Evolutionary conservation across 345 rosid species (phyloP), one percentile per base, ranked within the genome.

Genomic region (Moringa oleifera): DNA sequence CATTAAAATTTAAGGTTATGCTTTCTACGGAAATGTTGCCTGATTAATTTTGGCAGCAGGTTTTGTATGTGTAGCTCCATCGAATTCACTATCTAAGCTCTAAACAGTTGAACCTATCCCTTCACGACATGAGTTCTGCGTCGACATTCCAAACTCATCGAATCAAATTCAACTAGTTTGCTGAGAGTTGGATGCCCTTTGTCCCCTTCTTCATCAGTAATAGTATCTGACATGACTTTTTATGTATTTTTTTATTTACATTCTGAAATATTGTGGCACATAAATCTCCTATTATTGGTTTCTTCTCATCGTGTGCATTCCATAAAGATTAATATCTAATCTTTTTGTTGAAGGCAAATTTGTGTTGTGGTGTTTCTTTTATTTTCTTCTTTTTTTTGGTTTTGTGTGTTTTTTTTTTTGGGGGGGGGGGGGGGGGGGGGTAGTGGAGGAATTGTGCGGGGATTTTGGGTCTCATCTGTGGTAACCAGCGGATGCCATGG

Each of bases 1-100:
- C 18, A 12, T 63, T 15, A 54, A 60, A 49, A 19, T 66, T 71
- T 61, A 20, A 51, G 25, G 20, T 62, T 63, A 22, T 65, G 64
- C 63, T 53, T 62, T 63, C 67, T 31, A 64, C 46, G 52, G 61
- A 68, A 47, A 55, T 59, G 75, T 80, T 71, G 80, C 84, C 84
- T 85, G 72, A 80, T 83, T 68, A 73, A 71, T 79, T 77, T 85
- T 80, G 81, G 83, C 84, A 79, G 83, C 86, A 82, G 91, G 91
- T 83, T 76, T 70, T 71, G 79, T 81, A 65, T 85, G 82, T 85
- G 80, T 85, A 75, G 67, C 91, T 79, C 55, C 91, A 80, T 77
- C 91, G 76, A 83, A 75, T 68, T 81, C 85, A 76, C 79, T 74
- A 71, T 77, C 76, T 85, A 83, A 75, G 85, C 77, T 73, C 86